Evolutionary conservation across 805 yeast genomes (phyloP).

Genomic region (Jamesozyma jinghongensis): DNA sequence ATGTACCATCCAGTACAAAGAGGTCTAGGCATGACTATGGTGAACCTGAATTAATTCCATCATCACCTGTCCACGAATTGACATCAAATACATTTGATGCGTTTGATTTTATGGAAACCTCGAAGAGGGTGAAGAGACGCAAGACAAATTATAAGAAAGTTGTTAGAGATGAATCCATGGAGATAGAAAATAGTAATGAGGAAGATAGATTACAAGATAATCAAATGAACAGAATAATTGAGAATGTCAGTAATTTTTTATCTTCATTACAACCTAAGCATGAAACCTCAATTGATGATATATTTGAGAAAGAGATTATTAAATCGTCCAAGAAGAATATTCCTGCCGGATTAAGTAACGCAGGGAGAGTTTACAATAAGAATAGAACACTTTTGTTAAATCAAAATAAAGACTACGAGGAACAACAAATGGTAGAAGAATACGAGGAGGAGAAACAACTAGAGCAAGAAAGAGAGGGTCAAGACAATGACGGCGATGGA

Average conservation of each 20-base stretch:
- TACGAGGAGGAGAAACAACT: slow-evolving; percentile 6
- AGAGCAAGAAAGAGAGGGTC: neutral
- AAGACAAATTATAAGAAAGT: slow-evolving; percentile 9
- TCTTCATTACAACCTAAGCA: slow-evolving; percentile 2
- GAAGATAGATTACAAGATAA: slow-evolving; percentile 1
- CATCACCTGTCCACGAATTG: no score
- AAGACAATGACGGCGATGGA: neutral
- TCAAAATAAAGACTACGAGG: slow-evolving; percentile 10
- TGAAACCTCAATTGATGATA: slow-evolving; percentile 1
- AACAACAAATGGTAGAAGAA: slow-evolving; percentile 6
- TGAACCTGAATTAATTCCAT: no score
- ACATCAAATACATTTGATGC: slow-evolving; percentile 8
- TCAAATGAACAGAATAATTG: slow-evolving; percentile 5
- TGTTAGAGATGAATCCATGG: neutral
- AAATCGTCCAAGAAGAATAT: no score
- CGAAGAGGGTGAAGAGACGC: slow-evolving; percentile 9
- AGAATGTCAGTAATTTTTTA: slow-evolving; percentile 4
- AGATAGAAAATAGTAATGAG: neutral
- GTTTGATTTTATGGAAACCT: slow-evolving; percentile 19
- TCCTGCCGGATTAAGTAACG: neutral
- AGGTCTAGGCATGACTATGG: no score
- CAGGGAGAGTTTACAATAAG: slow-evolving; percentile 13
- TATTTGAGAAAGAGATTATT: neutral
- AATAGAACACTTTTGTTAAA: slow-evolving; percentile 16
- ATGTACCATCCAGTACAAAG: no score